phyloP scores from a whole-genome alignment of 2,329 filamentous ascomycete genomes.

The Paecilomyces niveus region DNA sequence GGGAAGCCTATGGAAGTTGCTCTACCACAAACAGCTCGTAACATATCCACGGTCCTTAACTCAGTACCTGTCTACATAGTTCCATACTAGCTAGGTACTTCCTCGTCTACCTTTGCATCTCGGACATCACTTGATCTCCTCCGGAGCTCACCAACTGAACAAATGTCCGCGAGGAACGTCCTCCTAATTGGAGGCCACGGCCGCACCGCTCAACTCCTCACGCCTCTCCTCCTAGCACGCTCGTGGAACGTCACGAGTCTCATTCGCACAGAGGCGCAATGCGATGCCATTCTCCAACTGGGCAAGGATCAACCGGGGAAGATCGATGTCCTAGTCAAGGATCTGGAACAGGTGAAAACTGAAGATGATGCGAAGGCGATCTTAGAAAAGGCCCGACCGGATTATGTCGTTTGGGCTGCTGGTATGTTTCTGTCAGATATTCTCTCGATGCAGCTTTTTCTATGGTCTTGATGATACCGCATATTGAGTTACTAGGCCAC shows the following conservation, averaged over 20 bases:
- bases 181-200: slow-evolving; percentile 3
- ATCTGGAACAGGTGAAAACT: background rate
- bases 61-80: too few relatives aligned
- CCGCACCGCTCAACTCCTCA: slow-evolving; percentile 1
- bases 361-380: background rate
- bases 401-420: slow-evolving; percentile 2
- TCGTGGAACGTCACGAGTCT: background rate
- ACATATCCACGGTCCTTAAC: background rate
- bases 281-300: background rate
- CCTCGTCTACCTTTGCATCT: too few relatives aligned
- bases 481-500: too few relatives aligned
- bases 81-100: too few relatives aligned
- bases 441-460: background rate
- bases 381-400: background rate
- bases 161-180: background rate
- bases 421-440: background rate
- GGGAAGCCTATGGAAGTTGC: background rate
- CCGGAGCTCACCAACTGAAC: background rate
- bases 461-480: background rate
- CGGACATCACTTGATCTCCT: too few relatives aligned
- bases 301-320: background rate
- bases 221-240: background rate
- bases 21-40: background rate
- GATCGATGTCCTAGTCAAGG: background rate
- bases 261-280: background rate